A percentile compares a stretch with the other conserved stretches of the same genome.
phyloP scores from a whole-genome alignment of 495 filamentous ascomycete species.

The Penicillium macrosclerotiorum region DNA sequence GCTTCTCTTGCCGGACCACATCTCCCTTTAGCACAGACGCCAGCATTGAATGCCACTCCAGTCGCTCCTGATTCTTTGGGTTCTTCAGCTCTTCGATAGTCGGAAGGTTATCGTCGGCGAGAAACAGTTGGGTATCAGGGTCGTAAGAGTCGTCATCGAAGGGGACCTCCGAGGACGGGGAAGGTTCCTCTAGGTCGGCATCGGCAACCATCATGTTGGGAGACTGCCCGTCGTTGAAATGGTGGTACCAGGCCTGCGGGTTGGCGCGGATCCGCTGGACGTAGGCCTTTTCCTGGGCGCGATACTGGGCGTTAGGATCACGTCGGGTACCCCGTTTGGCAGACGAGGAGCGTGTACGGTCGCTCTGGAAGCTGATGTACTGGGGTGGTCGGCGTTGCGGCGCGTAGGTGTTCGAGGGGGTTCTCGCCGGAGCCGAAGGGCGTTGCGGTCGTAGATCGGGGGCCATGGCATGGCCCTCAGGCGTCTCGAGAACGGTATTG shows the following conservation, averaged over 20 bases:
- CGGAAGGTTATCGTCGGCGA: constrained; percentile 80
- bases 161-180: constrained; percentile 77
- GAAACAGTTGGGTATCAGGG: constrained; percentile 88
- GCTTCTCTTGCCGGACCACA: constrained; percentile 97
- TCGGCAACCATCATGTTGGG: constrained; percentile 64
- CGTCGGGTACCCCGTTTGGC: constrained; percentile 49
- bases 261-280: constrained; percentile 74
- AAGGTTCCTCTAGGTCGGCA: constrained; percentile 87
- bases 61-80: constrained; percentile 80
- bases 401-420: constrained; percentile 72
- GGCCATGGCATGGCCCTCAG: constrained; percentile 29
- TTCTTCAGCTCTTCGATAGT: constrained; percentile 86
- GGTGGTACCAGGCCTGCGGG: constrained; percentile 62
- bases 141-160: constrained; percentile 85
- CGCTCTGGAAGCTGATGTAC: constrained; percentile 49
- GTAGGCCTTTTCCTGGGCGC: constrained; percentile 78
- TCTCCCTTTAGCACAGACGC: constrained; percentile 93
- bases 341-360: constrained; percentile 54
- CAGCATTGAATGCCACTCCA: constrained; percentile 98
- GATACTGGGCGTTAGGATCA: constrained; percentile 77
- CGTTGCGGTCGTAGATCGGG: constrained; percentile 48
- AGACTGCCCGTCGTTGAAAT: constrained; percentile 68
- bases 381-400: constrained; percentile 71
- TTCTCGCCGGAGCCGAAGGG: constrained; percentile 59
- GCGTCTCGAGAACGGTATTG: constrained; percentile 29